Conservation (phyloP, 129 eudicot genomes). For the Chrysanthemum makinoi region DNA sequence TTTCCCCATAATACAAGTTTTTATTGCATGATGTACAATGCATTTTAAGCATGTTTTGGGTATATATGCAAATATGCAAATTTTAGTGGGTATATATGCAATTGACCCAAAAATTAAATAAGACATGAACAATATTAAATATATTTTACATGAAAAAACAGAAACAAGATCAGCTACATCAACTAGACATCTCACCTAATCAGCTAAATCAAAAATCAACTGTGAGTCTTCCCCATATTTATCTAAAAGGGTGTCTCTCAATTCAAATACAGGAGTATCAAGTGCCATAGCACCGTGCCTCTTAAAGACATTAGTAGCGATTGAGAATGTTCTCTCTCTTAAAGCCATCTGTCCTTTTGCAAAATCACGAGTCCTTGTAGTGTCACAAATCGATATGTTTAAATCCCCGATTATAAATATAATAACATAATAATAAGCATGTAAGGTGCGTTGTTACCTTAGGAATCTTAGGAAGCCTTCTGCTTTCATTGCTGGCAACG, state of each 20-base stretch:
- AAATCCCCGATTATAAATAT: neutral
- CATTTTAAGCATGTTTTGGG: no score
- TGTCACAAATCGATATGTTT: neutral
- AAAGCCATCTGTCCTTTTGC: conserved; percentile 92
- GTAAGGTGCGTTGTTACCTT: conserved; percentile 42
- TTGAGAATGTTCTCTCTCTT: conserved; percentile 77
- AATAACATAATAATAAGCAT: neutral
- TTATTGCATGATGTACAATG: no score
- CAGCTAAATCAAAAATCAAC: conserved; percentile 90
- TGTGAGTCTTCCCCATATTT: conserved; percentile 99
- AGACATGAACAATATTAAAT: no score
- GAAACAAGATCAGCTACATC: no score
- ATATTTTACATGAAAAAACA: no score
- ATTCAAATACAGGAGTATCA: conserved; percentile 92
- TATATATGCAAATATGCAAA: no score
- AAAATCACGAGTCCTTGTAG: conserved; percentile 95
- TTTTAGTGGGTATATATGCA: no score
- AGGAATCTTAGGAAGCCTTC: conserved; percentile 92
- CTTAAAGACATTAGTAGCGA: conserved; percentile 65
- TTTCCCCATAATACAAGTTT: no score
- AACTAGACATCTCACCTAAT: conserved; percentile 50
- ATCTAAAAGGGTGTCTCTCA: conserved; percentile 88
- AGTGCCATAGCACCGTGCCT: conserved; percentile 90
- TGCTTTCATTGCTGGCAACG: conserved; percentile 87
- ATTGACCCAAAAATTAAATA: no score